Evolutionary conservation across 768 basidiomycete species (phyloP), one percentile per base, ranked within the genome.

Genomic region (Suillus discolor): DNA sequence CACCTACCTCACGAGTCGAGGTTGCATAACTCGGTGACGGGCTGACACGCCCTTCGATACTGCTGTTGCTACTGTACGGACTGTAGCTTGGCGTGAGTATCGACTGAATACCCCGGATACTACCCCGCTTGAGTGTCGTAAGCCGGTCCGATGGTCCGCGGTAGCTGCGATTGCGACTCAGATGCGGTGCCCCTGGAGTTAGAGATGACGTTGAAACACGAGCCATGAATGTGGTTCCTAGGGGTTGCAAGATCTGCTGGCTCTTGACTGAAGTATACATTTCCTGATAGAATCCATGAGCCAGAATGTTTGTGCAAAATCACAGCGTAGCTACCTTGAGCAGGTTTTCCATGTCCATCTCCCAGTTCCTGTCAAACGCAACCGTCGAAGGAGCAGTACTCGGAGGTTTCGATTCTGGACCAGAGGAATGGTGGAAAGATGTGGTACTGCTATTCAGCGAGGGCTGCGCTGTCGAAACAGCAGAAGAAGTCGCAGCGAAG

Each of bases 21-120:
- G 94, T 95, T 2, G 94, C 90, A 73, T 91, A 95, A 75, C 95
- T 97, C 2, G 96, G 96, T 4, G 96, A 93, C 7, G 97, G 97
- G 74, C 96, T 97, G n/a, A 90, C 84, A 28, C 95, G 86, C 1
- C 97, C 95, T 71, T 96, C 93, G 65, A 91, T 85, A 69, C 88
- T 91, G 75, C 89, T 90, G 70, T 87, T 90, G 70, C 90, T 93
- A 71, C 92, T 93, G 72, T 94, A 95, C 8, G 93, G 93, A 72
- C 91, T 94, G 61, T 80, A 77, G n/a, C 87, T 91, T 20, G 85
- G 79, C 55, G 83, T 84, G 16, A 96, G 80, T 64, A 98, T 89
- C 6, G 91, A 89, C 65, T 93, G 92, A 60, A 95, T 79, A 1
- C 96, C 95, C 23, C 96, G 87, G 55, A 99, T 92, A 72, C 96